Base-by-base conservation (phyloP, 1,284 basidiomycete species). In the Moesziomyces globuligerus region DNA sequence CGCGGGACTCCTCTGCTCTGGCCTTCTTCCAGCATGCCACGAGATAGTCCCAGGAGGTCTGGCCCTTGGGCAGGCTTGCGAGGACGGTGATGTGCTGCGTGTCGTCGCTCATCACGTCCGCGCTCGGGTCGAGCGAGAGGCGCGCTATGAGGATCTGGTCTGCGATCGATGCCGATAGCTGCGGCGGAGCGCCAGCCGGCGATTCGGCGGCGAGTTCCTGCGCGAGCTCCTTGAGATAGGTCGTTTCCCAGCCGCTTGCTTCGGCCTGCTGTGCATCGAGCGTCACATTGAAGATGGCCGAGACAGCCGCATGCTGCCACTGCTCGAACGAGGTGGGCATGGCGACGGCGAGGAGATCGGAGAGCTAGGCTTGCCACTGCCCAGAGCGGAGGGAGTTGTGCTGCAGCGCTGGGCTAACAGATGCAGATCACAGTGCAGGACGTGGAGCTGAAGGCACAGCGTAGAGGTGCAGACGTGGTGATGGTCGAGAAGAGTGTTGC, bases 11-110 rank as follows among this genome's bases (percentile, higher is more conserved):
- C 28, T 76, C 64, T 17, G 46, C 45, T 29, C 64, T 64, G 24
- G 72, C 61, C n/a, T 48, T 50, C 82, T 91, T 93, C 95, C 95
- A 99, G 76, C 91, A 91, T 20, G 90, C 90, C 1, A 93, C 87
- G 21, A 98, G 86, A 80, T 94, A 98, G 78, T 97, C 93, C 72
- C 94, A 94, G 0, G 89, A 87, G 0, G 94, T 94, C 83, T 94
- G 88, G 48, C 89, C 84, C 13, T 88, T 77, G 3, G 92, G 92
- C 23, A 96, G 84, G 23, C 90, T 90, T 2, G 90, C 90, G 7
- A 95, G 84, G 5, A 94, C 89, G 0, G 89, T 87, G 17, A 91
- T 84, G 74, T 88, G 90, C 45, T 94, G 91, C 4, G 90, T 83
- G 78, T 96, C 93, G 76, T 93, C 90, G 28, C 90, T 92, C 90